These are phyloP conservation scores for Heritiera fomes DNA, from an alignment of 345 rosid species.

Conservation along the genomic window DNA sequence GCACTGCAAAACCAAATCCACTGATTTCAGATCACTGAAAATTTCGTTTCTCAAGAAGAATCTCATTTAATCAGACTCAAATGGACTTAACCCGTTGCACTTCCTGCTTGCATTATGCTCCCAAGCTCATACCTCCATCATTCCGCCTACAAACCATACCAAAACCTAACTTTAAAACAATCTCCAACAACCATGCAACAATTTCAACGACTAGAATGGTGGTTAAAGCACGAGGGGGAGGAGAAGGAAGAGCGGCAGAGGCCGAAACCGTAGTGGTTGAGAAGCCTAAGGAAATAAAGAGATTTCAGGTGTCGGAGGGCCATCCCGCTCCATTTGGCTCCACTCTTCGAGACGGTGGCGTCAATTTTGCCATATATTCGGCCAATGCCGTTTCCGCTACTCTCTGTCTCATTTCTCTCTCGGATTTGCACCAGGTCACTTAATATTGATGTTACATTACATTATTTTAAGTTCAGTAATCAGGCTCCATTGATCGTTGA, in stretches of 20 bases:
- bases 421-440: slow-evolving; percentile 67
- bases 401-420: slow-evolving; percentile 62
- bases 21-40: not conserved
- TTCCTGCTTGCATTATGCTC: not conserved
- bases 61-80: not conserved
- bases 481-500: not conserved
- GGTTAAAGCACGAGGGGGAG: slow-evolving; percentile 35
- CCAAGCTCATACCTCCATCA: not conserved
- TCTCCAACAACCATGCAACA: not conserved
- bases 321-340: slow-evolving; percentile 80
- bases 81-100: not conserved
- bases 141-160: not conserved
- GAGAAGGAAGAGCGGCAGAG: slow-evolving; percentile 27
- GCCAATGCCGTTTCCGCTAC: slow-evolving; percentile 70
- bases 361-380: slow-evolving; percentile 81
- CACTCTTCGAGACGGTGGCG: slow-evolving; percentile 63
- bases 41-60: not conserved
- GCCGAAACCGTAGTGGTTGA: slow-evolving; percentile 54
- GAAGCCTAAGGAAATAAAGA: slow-evolving; percentile 29
- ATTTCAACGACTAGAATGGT: slow-evolving; percentile 9
- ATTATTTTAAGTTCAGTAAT: not conserved
- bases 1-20: not conserved
- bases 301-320: slow-evolving; percentile 56
- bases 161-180: not conserved
- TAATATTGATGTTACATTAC: not conserved